These are phyloP conservation scores for Talaromyces sp. DNA, from an alignment of 2,329 filamentous ascomycete genomes.

Conservation along the genomic window DNA sequence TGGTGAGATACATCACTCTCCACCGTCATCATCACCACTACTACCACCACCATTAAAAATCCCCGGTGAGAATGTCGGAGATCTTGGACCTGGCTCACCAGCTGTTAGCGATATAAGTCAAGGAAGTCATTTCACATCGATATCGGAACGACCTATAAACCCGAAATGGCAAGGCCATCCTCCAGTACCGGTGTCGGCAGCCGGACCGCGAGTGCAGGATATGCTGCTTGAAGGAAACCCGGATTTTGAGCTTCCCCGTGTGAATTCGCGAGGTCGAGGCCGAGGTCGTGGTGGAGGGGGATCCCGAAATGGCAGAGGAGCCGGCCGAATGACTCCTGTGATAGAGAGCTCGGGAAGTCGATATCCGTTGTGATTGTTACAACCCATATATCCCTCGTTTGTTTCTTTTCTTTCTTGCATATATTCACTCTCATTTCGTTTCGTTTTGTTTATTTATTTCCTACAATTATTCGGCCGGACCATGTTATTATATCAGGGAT, in stretches of 20 bases:
- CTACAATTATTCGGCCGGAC: not conserved
- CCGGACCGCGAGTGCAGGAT: conserved; percentile 58
- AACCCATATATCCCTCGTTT: not conserved
- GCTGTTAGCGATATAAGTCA: conserved; percentile 59
- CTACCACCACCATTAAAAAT: conserved; percentile 32
- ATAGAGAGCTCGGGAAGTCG: conserved; percentile 5
- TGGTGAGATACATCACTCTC: conserved; percentile 30
- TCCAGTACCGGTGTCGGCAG: conserved; percentile 45
- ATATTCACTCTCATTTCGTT: not conserved
- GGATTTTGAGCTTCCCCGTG: conserved; percentile 70
- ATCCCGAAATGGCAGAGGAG: conserved; percentile 14
- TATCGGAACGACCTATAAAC: conserved; percentile 83
- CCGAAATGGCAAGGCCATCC: conserved; percentile 65
- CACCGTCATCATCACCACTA: conserved; percentile 2
- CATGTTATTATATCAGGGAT: not conserved
- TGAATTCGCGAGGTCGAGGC: conserved; percentile 18
- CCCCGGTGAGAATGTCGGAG: conserved; percentile 60
- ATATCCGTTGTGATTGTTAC: not conserved
- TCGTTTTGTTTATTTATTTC: not conserved
- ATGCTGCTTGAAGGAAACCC: conserved; percentile 74
- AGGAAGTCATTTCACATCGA: conserved; percentile 79
- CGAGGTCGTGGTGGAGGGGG: conserved; percentile 18
- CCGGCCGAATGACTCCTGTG: conserved; percentile 17
- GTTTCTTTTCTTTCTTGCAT: not conserved
- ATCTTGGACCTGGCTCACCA: conserved; percentile 60